Percentiles rank a stretch among this genome's conserved stretches.
Evolutionary conservation across 345 rosid species (phyloP).

Genomic region (Salix brachista): DNA sequence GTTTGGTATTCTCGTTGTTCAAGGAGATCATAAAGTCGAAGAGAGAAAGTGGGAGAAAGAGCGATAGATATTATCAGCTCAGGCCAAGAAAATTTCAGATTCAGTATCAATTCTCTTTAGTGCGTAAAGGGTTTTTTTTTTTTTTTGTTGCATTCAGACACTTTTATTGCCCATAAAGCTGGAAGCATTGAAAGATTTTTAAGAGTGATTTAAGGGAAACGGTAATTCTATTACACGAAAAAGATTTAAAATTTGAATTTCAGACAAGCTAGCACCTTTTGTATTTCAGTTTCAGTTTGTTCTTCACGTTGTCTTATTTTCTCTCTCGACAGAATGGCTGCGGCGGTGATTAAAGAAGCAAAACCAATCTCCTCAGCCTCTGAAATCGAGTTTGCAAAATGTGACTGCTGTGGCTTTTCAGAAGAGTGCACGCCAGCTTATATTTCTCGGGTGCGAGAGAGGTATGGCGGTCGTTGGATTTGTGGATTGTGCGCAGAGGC

Average conservation of each 20-base stretch:
- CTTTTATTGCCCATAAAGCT: too few species aligned
- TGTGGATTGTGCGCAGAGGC: slow-evolving; percentile 79
- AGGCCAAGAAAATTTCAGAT: not conserved
- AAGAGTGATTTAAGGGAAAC: too few species aligned
- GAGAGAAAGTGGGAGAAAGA: slow-evolving; percentile 33
- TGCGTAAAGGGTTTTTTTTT: not conserved
- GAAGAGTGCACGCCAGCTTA: slow-evolving; percentile 70
- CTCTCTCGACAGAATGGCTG: not conserved
- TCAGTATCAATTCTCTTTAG: too few species aligned
- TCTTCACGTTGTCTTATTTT: too few species aligned
- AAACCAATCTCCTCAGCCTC: not conserved
- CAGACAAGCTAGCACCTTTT: not conserved
- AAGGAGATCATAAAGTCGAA: slow-evolving; percentile 10
- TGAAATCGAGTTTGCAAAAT: slow-evolving; percentile 45
- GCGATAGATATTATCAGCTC: slow-evolving; percentile 9
- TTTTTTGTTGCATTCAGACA: too few species aligned
- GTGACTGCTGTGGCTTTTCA: slow-evolving; percentile 65
- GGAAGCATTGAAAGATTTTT: too few species aligned
- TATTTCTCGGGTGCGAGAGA: slow-evolving; percentile 48
- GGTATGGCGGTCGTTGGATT: slow-evolving; percentile 60
- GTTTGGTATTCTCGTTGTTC: slow-evolving; percentile 4
- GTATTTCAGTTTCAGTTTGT: not conserved
- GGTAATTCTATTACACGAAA: not conserved
- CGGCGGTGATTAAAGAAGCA: not conserved
- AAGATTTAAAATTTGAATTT: not conserved